phyloP scores from a whole-genome alignment of 2,329 filamentous ascomycete species.

The Trichoderma arundinaceum region DNA sequence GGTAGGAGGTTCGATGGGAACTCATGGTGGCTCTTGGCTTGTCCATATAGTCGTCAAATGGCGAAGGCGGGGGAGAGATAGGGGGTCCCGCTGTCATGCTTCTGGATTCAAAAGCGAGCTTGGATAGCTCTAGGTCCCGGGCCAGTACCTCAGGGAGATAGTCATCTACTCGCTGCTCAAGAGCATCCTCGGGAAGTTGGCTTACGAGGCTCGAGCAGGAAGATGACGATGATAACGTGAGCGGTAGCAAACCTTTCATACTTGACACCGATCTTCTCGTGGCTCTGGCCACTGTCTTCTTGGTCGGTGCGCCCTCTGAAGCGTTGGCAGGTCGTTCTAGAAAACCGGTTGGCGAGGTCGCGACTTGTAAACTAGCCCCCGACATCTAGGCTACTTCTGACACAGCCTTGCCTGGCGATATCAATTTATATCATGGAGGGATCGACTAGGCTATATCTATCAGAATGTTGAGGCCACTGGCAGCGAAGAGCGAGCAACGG shows the following conservation, averaged over 20 bases:
- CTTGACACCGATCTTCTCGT: constrained; percentile 47
- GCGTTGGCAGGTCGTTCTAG: constrained; percentile 25
- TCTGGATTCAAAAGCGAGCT: constrained; percentile 54
- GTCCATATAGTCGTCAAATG: not conserved
- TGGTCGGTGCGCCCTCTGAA: constrained; percentile 31
- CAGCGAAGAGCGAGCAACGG: constrained; percentile 7
- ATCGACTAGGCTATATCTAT: constrained; percentile 11
- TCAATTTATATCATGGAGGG: not conserved
- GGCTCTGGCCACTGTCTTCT: constrained; percentile 34
- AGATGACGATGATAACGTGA: constrained; percentile 42
- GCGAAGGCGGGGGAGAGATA: constrained; percentile 34
- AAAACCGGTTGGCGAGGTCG: constrained; percentile 23
- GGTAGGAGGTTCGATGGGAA: constrained; percentile 29
- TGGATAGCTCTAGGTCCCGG: constrained; percentile 57
- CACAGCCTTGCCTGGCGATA: constrained; percentile 4
- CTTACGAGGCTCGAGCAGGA: constrained; percentile 38
- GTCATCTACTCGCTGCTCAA: constrained; percentile 45
- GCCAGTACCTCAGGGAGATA: constrained; percentile 64
- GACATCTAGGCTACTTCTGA: constrained; percentile 26
- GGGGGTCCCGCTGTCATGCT: constrained; percentile 61
- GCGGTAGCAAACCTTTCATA: constrained; percentile 49
- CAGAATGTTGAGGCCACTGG: not conserved
- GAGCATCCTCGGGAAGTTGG: constrained; percentile 36
- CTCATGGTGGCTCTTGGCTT: constrained; percentile 5
- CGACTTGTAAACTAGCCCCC: constrained; percentile 17